Evolutionary conservation across 495 filamentous ascomycete genomes (phyloP), one percentile per base, ranked within the genome.

Genomic region (Pseudotulostoma volvatum): DNA sequence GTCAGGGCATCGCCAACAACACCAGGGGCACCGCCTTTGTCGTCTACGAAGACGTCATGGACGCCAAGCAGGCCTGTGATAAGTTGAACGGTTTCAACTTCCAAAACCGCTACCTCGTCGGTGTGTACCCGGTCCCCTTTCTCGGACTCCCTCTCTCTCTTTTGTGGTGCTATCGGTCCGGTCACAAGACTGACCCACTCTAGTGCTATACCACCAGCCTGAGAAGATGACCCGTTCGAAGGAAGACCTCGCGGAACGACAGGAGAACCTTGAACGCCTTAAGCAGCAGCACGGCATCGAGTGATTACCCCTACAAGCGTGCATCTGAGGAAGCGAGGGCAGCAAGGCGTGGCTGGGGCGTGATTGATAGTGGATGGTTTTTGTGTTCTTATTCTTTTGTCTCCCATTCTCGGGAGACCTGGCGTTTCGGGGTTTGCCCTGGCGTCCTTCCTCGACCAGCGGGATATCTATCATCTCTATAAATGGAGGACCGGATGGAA

Each of bases 21-120:
- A 94, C 90, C 47, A 97, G 96, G 60, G 90, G 90, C 51, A 97
- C 90, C 18, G 88, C 85, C 51, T 97, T 93, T 65, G 92, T 97
- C 35, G 90, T 97, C 56, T 97, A 92, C 67, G 92, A 96, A 59
- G 92, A 97, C 66, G 92, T 95, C 18, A 85, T 94, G 76, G 90
- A 97, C 70, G 88, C 90, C 44, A 97, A 97, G 66, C 75, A 81
- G 61, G 92, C 90, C 50, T 94, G 92, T 68, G 90, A 97, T 71
- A 95, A 95, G 69, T 70, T 97, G 53, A 96, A 97, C 66, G 90
- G 90, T 53, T 97, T 92, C 75, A 97, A 97, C 66, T 97, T 97
- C 61, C 92, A 96, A 66, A 93, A 88, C 69, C 84, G 90, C 56
- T 97, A 97, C 64, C 84, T 97, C 51, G 92, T 97, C 54, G 87